Base-by-base conservation (phyloP, 2,329 filamentous ascomycete genomes). In the Neopestalotiopsis sp. region DNA sequence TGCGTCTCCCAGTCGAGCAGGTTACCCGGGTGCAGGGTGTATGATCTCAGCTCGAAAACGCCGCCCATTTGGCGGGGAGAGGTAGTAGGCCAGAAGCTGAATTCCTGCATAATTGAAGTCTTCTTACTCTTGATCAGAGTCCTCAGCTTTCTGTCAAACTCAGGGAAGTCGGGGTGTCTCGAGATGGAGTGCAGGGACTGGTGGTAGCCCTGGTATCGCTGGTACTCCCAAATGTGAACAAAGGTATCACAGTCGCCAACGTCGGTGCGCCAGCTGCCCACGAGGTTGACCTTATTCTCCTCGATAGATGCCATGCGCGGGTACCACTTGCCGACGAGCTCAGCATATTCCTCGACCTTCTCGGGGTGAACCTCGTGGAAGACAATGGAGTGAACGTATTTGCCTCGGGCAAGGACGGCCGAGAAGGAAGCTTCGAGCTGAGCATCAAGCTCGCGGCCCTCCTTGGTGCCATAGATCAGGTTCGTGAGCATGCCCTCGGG, bases 141-240 rank as follows among this genome's bases (percentile, higher is more conserved):
- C 81, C 94, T 95, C 66, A 99, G 91, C 82, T 95, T 93, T 71
- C 84, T 84, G 79, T 97, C 94, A 78, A 98, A 98, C 10, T 89
- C 91, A 73, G 90, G 84, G 80, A 94, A 98, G 20, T 94, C 94
- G 71, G 94, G 92, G 76, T 97, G 94, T 74, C 87, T 84, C 70
- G 93, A 90, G 73, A 98, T 97, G 74, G 88, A 89, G 84, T 98
- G 89, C 61, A 97, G 87, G 24, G 96, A 98, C 70, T 92, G 90
- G 82, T 99, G 96, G 82, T 98, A 98, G 70, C 96, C 96, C 75
- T 95, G 88, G 83, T 98, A 99, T 76, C 95, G 92, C 82, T 98
- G 95, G 81, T 99, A 99, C 82, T 99, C 96, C 96, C 96, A 99
- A 77, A 99, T 99, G 80, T 99, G 96, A 65, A 99, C 96, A 83